A percentile compares a stretch with the other conserved stretches of the same genome.
These are phyloP conservation scores for Malus sieversii DNA, from an alignment of 306 rosid genomes.

Conservation along the genomic window DNA sequence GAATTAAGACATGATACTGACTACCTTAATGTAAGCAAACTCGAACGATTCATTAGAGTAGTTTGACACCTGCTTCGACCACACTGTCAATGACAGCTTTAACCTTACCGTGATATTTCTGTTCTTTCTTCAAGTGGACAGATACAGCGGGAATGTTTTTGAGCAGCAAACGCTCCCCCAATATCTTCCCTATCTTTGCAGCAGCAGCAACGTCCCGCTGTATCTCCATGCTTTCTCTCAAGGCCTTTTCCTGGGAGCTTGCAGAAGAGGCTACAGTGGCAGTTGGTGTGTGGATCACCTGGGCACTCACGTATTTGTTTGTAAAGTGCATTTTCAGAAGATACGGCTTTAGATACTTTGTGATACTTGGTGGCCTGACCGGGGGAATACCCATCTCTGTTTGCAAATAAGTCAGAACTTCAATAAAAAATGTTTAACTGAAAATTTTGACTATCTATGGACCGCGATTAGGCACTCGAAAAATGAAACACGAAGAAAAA, in stretches of 20 bases:
- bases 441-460: neutral
- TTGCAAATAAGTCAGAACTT: neutral
- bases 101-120: constrained; percentile 87
- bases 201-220: constrained; percentile 85
- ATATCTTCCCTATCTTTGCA: constrained; percentile 70
- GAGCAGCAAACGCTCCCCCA: constrained; percentile 67
- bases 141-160: constrained; percentile 71
- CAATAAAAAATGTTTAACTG: neutral
- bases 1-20: neutral
- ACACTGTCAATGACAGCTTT: constrained; percentile 76
- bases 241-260: constrained; percentile 71
- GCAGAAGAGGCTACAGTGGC: constrained; percentile 81
- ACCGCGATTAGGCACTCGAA: neutral
- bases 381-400: constrained; percentile 73
- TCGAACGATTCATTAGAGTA: constrained; percentile 26
- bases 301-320: constrained; percentile 68
- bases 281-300: constrained; percentile 73
- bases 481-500: neutral
- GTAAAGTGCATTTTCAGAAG: constrained; percentile 84
- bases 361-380: constrained; percentile 48
- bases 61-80: constrained; percentile 60
- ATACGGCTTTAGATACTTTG: constrained; percentile 70
- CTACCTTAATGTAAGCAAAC: neutral
- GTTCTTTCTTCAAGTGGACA: constrained; percentile 81
- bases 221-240: constrained; percentile 55